Evolutionary conservation across 345 rosid species (phyloP).

Genomic region (Aegle marmelos): DNA sequence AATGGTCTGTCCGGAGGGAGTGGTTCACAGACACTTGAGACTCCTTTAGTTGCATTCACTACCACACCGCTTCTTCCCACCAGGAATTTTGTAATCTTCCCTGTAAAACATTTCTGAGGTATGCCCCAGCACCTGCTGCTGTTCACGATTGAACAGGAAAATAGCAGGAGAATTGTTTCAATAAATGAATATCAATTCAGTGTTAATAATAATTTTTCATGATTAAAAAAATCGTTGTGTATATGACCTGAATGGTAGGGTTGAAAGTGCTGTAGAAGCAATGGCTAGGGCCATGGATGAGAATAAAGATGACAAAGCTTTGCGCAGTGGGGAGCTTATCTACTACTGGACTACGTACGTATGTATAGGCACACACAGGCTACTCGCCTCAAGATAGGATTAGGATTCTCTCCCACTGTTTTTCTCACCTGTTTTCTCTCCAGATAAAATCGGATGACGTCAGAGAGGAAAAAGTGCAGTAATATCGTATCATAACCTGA

Average conservation of each 20-base stretch:
- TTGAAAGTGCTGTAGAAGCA: slow-evolving; percentile 31
- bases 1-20: slow-evolving; percentile 93
- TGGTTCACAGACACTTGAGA: slow-evolving; percentile 81
- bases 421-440: too few species aligned
- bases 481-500: neutral
- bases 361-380: too few species aligned
- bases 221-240: too few species aligned
- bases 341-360: neutral
- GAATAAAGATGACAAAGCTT: neutral
- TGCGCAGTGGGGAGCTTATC: neutral
- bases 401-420: too few species aligned
- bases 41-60: slow-evolving; percentile 74
- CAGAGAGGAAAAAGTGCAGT: neutral
- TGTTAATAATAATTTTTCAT: too few species aligned
- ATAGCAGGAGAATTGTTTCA: too few species aligned
- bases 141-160: too few species aligned
- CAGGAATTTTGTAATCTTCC: slow-evolving; percentile 9
- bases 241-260: slow-evolving; percentile 26
- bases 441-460: neutral
- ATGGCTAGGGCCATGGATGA: slow-evolving; percentile 37
- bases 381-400: accelerated
- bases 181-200: too few species aligned
- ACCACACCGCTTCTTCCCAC: slow-evolving; percentile 18
- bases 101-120: slow-evolving; percentile 7
- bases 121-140: slow-evolving; percentile 13